Conservation (phyloP, 2,329 filamentous ascomycete species). For the Talaromyces sp. region DNA sequence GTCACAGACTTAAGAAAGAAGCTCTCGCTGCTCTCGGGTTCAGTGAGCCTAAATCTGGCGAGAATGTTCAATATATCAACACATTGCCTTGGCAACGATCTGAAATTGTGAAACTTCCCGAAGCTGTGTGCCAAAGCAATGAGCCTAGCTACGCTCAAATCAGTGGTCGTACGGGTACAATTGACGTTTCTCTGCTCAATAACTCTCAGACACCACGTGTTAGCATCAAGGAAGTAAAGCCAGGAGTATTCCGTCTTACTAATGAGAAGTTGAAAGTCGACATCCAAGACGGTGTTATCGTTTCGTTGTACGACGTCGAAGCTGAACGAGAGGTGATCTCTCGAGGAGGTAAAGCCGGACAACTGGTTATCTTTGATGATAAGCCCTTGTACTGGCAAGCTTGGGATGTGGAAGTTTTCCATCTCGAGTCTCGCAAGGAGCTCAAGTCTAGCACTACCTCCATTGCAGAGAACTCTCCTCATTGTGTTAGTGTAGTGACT, state of each 20-base stretch:
- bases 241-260: conserved; percentile 70
- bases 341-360: conserved; percentile 71
- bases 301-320: conserved; percentile 73
- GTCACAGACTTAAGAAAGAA: conserved; percentile 67
- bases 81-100: conserved; percentile 81
- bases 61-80: conserved; percentile 66
- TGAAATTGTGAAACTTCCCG: conserved; percentile 66
- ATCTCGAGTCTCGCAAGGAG: conserved; percentile 80
- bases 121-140: conserved; percentile 23
- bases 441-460: conserved; percentile 65
- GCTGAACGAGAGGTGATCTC: conserved; percentile 75
- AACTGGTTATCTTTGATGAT: conserved; percentile 93
- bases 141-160: conserved; percentile 42
- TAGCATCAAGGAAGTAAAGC: conserved; percentile 49
- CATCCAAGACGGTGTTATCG: conserved; percentile 73
- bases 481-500: conserved; percentile 77
- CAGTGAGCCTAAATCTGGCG: conserved; percentile 41
- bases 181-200: conserved; percentile 32
- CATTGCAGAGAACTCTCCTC: conserved; percentile 67
- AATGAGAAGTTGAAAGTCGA: conserved; percentile 74
- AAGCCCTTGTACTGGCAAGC: conserved; percentile 97
- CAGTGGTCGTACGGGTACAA: conserved; percentile 47
- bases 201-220: conserved; percentile 31
- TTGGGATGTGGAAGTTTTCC: conserved; percentile 97
- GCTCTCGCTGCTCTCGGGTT: conserved; percentile 67